Evolutionary conservation across 1,284 basidiomycete species (phyloP).

Genomic region (Bjerkandera adusta): DNA sequence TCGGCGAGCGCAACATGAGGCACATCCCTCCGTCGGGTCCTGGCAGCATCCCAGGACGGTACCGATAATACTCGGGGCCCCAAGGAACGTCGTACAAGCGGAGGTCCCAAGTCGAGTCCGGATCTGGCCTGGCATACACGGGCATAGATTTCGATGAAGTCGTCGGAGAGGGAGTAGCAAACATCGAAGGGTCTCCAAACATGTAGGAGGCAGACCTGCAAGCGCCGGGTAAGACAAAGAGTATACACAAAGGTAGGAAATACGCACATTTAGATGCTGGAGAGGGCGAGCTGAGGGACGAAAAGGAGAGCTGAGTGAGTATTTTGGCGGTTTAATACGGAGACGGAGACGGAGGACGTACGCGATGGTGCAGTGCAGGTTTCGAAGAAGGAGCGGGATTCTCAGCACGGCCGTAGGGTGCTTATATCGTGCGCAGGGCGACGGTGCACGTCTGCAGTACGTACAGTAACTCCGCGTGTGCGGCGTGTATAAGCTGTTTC

Average conservation of each 20-base stretch:
- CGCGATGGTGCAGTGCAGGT: too few relatives aligned
- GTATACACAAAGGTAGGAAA: not conserved
- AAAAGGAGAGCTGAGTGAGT: too few relatives aligned
- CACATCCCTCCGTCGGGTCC: conserved; percentile 38
- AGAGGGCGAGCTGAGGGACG: too few relatives aligned
- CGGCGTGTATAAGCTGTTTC: too few relatives aligned
- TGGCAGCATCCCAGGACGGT: conserved; percentile 36
- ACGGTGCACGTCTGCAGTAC: too few relatives aligned
- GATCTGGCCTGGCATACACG: conserved; percentile 15
- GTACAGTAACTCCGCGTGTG: too few relatives aligned
- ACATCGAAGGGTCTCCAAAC: conserved; percentile 1
- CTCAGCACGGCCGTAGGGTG: too few relatives aligned
- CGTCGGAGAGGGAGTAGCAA: not conserved
- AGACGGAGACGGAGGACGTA: too few relatives aligned
- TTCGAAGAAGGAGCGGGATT: too few relatives aligned
- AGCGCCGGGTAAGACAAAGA: not conserved
- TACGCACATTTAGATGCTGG: too few relatives aligned
- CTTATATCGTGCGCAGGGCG: too few relatives aligned
- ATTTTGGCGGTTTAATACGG: too few relatives aligned
- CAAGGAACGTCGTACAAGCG: conserved; percentile 42
- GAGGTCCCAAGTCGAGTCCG: conserved; percentile 39
- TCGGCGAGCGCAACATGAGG: conserved; percentile 41
- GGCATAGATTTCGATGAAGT: not conserved
- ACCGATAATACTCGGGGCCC: conserved; percentile 38
- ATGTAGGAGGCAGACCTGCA: not conserved